Evolutionary conservation across 257 asterid genomes (phyloP), one percentile per base, ranked within the genome.

Genomic region (Salvia rosmarinus): DNA sequence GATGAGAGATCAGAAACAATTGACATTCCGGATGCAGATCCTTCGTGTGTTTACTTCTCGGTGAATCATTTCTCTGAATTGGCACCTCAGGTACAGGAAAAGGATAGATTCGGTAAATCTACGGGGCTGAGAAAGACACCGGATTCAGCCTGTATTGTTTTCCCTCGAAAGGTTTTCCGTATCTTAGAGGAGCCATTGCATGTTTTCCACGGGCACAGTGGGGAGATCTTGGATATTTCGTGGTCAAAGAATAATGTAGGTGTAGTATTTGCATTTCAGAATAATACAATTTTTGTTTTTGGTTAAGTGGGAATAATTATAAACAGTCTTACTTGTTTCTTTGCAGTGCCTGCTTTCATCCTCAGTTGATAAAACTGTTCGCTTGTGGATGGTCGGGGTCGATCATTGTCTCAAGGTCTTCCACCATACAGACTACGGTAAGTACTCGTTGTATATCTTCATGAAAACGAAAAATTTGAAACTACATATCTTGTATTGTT

Each of bases 331-430:
- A 57, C 17, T 73, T 73, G 60, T 71, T 60, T 80, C 47, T 59
- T 71, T 81, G 80, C 86, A 93, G 98, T 80, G 77, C 84, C 77
- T 93, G 82, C 86, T 93, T 54, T 89, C 98, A 5, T 89, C 95
- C 4, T 93, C 98, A 4, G 88, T 84, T 68, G 98, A 93, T 85
- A 86, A 85, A 83, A 90, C 95, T 43, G 98, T 89, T 75, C 96
- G 98, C 72, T 75, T 93, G 84, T 93, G 98, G 98, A 83, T 73
- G 68, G 89, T 90, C 54, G 98, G 97, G 54, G 65, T 69, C 49
- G 90, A 93, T 73, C 84, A 79, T 63, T 89, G 97, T 83, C 89
- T 89, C 66, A 81, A 77, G 83, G 85, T 87, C 72, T 90, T 93
- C 79, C 43, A 83, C 28, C 98, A 93, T 59, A 86, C 87, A 52